Evolutionary conservation across 1,284 basidiomycete genomes (phyloP).

Genomic region (Malassezia arunalokei): DNA sequence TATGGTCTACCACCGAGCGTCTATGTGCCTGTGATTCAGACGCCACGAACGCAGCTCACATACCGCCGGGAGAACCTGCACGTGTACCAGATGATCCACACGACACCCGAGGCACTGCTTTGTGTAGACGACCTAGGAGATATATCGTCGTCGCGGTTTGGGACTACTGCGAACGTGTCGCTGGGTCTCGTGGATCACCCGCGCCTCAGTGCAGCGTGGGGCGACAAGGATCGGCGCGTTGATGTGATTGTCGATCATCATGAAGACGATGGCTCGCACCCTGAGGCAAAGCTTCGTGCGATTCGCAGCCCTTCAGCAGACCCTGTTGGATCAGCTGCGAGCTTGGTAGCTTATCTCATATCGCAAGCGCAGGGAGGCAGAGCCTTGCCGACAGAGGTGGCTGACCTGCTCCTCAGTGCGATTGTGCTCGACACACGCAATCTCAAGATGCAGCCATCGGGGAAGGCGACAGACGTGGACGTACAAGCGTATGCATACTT

Average conservation of each 20-base stretch:
- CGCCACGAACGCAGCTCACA: conserved; percentile 57
- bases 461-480: conserved; percentile 28
- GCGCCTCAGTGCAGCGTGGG: conserved; percentile 21
- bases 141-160: conserved; percentile 14
- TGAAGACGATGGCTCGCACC: conserved; percentile 64
- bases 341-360: conserved; percentile 25
- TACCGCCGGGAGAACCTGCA: conserved; percentile 70
- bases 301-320: conserved; percentile 26
- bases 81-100: conserved; percentile 19
- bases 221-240: conserved; percentile 49
- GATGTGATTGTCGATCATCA: conserved; percentile 84
- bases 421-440: conserved; percentile 44
- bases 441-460: conserved; percentile 16
- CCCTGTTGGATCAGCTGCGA: conserved; percentile 28
- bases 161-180: conserved; percentile 15
- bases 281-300: conserved; percentile 35
- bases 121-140: conserved; percentile 24
- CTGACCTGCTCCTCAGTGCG: conserved; percentile 47
- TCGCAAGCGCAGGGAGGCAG: not conserved
- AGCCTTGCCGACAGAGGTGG: conserved; percentile 11
- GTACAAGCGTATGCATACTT: conserved; percentile 23
- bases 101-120: conserved; percentile 16
- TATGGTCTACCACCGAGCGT: conserved; percentile 14
- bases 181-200: conserved; percentile 31
- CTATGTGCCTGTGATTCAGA: conserved; percentile 63